Base-by-base conservation (phyloP, 345 rosid species). In the Schrenkiella parvula region DNA sequence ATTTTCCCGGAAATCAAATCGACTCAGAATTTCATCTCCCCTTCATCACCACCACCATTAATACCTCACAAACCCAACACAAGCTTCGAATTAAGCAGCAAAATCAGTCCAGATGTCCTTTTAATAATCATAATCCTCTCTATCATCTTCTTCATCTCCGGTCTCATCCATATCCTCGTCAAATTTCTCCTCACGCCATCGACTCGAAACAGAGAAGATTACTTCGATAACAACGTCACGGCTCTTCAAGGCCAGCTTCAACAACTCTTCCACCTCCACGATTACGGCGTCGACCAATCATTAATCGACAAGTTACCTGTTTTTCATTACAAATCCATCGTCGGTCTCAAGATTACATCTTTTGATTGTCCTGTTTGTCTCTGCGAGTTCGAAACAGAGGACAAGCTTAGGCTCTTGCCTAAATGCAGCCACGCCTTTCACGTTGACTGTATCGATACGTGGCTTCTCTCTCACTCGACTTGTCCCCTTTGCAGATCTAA, bases 221-320 rank as follows among this genome's bases (percentile, higher is more conserved):
- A 76, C 76, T 53, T 63, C 11, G 54, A 70, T 42, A 71, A 68
- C 66, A 68, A 63, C 60, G 90, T 83, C 57, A 91, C 96, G 71
- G 89, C 88, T 68, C 84, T 95, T 74, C 96, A 95, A 78, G 97
- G 99, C 26, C 99, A 84, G 73, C 81, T 95, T 77, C 99, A 89
- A 75, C 97, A 95, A 61, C 90, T 95, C 2, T 95, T 95, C 73
- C 89, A 89, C 64, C 93, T 95, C 47, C 99, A 95, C 28, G 97
- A 92, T 64, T 86, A 85, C 0, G 97, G 96, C 34, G 80, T 92
- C 0, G 93, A 92, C 81, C 97, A 87, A 68, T 55, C 87, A 44
- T 34, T 73, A 39, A 76, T 92, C 34, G 98, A 89, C 59, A 86
- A 88, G 37, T 50, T 92, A 51, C 98, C 96, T 5, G 77, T 92